These are phyloP conservation scores for Ceratocystis eucalypticola DNA, from an alignment of 2,329 filamentous ascomycete species.

Conservation along the genomic window DNA sequence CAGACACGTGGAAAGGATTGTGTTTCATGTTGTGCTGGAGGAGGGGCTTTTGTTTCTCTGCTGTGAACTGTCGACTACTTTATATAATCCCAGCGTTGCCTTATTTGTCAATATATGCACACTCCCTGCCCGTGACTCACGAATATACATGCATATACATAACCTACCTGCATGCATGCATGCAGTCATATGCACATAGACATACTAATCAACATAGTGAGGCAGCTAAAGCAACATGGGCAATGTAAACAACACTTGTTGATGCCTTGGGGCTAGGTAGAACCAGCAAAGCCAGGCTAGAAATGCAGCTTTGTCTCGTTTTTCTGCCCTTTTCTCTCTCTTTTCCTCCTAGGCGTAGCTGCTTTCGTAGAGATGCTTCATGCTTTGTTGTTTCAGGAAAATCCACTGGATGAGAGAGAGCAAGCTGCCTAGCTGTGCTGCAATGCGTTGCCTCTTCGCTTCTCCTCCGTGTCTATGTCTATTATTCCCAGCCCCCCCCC, in stretches of 20 bases:
- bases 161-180: background rate
- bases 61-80: background rate
- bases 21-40: background rate
- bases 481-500: background rate
- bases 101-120: background rate
- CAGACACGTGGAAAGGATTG: slow-evolving; percentile 5
- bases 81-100: too few relatives aligned
- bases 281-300: too few relatives aligned
- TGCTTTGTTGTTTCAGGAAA: background rate
- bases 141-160: background rate
- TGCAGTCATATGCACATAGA: background rate
- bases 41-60: background rate
- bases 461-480: background rate
- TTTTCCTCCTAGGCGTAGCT: background rate
- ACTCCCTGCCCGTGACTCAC: slow-evolving; percentile 3
- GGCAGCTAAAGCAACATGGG: background rate
- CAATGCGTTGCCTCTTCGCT: background rate
- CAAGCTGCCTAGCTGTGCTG: background rate
- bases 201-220: background rate
- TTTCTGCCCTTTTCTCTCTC: background rate
- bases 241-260: too few relatives aligned
- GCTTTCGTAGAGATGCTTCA: background rate
- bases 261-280: too few relatives aligned
- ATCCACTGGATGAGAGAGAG: background rate
- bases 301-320: background rate